Conservation (phyloP, 345 rosid genomes). For the Linum trigynum region DNA sequence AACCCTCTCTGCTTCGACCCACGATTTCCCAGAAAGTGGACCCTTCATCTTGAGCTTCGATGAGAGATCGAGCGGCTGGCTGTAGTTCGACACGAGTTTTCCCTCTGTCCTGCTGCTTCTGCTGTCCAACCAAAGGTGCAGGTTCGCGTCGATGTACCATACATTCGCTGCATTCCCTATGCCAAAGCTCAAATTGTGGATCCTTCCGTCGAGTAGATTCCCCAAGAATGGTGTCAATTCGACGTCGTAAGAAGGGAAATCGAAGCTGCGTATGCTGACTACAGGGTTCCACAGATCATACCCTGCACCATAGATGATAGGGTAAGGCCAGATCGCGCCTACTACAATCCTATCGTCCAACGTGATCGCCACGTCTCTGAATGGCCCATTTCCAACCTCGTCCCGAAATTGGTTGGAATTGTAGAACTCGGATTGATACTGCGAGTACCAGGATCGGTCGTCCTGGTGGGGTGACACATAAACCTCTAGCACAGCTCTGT, state of each 20-base stretch:
- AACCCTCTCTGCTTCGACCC: constrained; percentile 39
- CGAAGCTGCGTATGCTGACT: constrained; percentile 64
- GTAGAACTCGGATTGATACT: constrained; percentile 57
- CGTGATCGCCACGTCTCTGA: constrained; percentile 70
- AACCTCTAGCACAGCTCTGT: constrained; percentile 15
- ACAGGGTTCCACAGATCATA: constrained; percentile 83
- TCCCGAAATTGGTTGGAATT: constrained; percentile 42
- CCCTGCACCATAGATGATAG: constrained; percentile 76
- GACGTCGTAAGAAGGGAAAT: constrained; percentile 79
- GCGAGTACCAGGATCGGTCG: constrained; percentile 81
- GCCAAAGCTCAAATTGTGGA: constrained; percentile 49
- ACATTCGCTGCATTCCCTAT: constrained; percentile 72
- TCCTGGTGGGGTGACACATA: constrained; percentile 81
- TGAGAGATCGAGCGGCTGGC: background rate
- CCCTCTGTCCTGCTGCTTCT: constrained; percentile 40
- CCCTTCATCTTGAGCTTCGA: constrained; percentile 28
- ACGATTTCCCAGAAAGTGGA: constrained; percentile 42
- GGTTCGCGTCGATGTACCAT: constrained; percentile 59
- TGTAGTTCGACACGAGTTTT: constrained; percentile 38
- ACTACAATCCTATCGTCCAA: constrained; percentile 40
- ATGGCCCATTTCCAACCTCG: constrained; percentile 67
- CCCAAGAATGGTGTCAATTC: constrained; percentile 68
- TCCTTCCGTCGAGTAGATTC: constrained; percentile 49
- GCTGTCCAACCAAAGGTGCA: constrained; percentile 21
- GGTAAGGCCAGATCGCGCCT: constrained; percentile 81